phyloP scores from a whole-genome alignment of 2,329 filamentous ascomycete species.

The Penicillium sp. region DNA sequence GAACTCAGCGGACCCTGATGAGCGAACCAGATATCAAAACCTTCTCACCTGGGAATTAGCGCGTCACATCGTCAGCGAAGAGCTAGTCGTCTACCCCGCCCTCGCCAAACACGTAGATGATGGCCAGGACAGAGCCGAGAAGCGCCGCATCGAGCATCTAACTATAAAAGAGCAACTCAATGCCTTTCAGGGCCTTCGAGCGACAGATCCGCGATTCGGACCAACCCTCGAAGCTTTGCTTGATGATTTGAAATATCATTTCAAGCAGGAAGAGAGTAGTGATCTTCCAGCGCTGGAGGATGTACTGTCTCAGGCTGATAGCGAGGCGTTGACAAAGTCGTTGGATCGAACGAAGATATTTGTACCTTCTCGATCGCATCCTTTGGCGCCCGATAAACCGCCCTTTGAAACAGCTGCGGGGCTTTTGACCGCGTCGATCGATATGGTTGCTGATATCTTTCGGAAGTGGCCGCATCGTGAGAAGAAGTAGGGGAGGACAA shows the following conservation, averaged over 20 bases:
- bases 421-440: slow-evolving; percentile 56
- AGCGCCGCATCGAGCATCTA: slow-evolving; percentile 51
- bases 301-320: slow-evolving; percentile 35
- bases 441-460: slow-evolving; percentile 56
- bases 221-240: slow-evolving; percentile 46
- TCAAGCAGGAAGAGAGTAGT: slow-evolving; percentile 51
- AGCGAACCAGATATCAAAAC: slow-evolving; percentile 49
- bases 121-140: slow-evolving; percentile 48
- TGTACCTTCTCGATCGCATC: slow-evolving; percentile 53
- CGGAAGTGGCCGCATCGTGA: slow-evolving; percentile 49
- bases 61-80: slow-evolving; percentile 52
- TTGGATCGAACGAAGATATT: slow-evolving; percentile 56
- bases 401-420: slow-evolving; percentile 58
- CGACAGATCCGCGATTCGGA: slow-evolving; percentile 43
- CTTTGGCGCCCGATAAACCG: slow-evolving; percentile 50
- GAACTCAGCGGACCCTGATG: slow-evolving; percentile 41
- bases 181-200: slow-evolving; percentile 48
- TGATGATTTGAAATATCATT: slow-evolving; percentile 46
- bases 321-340: slow-evolving; percentile 39
- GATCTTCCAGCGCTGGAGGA: slow-evolving; percentile 51
- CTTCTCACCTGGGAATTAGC: slow-evolving; percentile 55
- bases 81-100: slow-evolving; percentile 55
- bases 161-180: slow-evolving; percentile 54
- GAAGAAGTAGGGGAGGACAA: neutral
- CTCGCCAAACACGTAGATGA: slow-evolving; percentile 49